A percentile compares a stretch with the other conserved stretches of the same genome.
Conservation (phyloP, 805 yeast species). For the Barnettozyma vustinii region DNA sequence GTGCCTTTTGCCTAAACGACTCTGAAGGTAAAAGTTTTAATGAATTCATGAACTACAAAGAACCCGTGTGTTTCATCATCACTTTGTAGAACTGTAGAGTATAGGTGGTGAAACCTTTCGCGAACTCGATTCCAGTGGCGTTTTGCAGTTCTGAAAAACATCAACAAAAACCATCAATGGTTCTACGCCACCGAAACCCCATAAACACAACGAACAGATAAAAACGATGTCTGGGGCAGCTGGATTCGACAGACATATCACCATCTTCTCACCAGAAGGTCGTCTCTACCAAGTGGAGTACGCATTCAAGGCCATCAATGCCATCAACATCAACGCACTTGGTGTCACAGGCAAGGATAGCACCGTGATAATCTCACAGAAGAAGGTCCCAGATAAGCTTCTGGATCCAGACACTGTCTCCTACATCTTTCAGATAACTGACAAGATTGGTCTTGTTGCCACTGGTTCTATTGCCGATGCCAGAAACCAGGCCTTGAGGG, state of each 20-base stretch:
- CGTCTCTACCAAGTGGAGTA: slow-evolving; percentile 96
- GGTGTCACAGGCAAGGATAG: slow-evolving; percentile 85
- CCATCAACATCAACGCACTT: slow-evolving; percentile 83
- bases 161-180: neutral
- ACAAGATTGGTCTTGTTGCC: slow-evolving; percentile 80
- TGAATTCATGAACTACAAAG: neutral
- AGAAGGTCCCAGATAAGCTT: slow-evolving; percentile 93
- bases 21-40: neutral
- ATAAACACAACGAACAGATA: neutral
- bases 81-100: no score
- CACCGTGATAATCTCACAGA: slow-evolving; percentile 86
- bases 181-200: slow-evolving; percentile 1
- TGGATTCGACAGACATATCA: slow-evolving; percentile 98
- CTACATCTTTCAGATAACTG: slow-evolving; percentile 78
- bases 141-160: neutral
- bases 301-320: slow-evolving; percentile 94
- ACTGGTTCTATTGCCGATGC: slow-evolving; percentile 98
- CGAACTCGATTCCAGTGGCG: neutral
- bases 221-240: slow-evolving; percentile 51
- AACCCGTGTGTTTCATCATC: no score
- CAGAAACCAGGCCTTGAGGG: slow-evolving; percentile 81
- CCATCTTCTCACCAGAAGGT: slow-evolving; percentile 98
- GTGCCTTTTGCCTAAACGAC: slow-evolving; percentile 19
- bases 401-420: slow-evolving; percentile 84
- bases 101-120: neutral